phyloP scores from a whole-genome alignment of 2,329 filamentous ascomycete genomes.

The Peltaster fructicola region DNA sequence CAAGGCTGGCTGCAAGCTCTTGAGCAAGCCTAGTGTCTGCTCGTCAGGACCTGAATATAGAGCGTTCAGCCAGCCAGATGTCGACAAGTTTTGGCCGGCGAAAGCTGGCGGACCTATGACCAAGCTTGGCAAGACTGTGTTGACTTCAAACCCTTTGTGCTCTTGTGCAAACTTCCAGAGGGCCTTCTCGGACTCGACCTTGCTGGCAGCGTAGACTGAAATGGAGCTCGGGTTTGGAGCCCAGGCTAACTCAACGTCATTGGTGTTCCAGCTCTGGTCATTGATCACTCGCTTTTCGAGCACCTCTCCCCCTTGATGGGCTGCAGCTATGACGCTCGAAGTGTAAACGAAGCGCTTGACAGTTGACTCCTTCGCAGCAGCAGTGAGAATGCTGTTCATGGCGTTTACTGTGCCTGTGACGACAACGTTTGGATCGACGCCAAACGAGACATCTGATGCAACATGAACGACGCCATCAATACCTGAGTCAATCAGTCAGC shows the following conservation, averaged over 20 bases:
- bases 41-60: no score
- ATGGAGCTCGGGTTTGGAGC: no score
- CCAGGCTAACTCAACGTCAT: no score
- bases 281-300: no score
- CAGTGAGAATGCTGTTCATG: slow-evolving; percentile 21
- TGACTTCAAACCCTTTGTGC: slow-evolving; percentile 27
- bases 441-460: slow-evolving; percentile 25
- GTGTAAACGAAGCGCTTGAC: slow-evolving; percentile 29
- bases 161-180: slow-evolving; percentile 30
- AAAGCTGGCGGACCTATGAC: slow-evolving; percentile 13
- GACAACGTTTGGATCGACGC: slow-evolving; percentile 23
- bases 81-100: no score
- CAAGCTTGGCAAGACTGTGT: slow-evolving; percentile 18
- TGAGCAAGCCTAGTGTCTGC: no score
- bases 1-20: no score
- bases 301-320: no score
- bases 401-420: slow-evolving; percentile 23
- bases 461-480: slow-evolving; percentile 28
- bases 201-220: slow-evolving; percentile 28
- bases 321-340: slow-evolving; percentile 23
- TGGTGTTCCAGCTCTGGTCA: no score
- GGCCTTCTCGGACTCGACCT: slow-evolving; percentile 29
- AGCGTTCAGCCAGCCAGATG: no score
- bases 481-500: no score
- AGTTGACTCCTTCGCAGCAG: slow-evolving; percentile 23